Evolutionary conservation across 179 eudicot genomes (phyloP), one percentile per base, ranked within the genome.

Genomic region (Gypsophila paniculata): DNA sequence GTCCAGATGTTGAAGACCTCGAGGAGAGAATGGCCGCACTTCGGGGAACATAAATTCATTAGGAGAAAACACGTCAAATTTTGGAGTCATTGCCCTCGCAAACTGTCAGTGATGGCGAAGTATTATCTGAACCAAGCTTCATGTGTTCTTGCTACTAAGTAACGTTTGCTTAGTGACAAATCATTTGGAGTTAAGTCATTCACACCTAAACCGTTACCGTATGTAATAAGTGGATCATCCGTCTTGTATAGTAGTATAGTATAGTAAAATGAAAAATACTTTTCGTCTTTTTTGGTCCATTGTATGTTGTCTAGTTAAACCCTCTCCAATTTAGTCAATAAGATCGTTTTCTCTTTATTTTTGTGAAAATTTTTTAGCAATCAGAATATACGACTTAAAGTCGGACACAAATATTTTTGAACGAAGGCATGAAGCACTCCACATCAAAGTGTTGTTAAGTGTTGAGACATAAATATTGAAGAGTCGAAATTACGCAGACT

Each of bases 1-100:
- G 98, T 78, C 86, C 94, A 13, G 83, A 81, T 64, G 73, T 87
- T 42, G 86, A 86, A 82, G 96, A 92, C 32, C 86, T 92, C 8
- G 98, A 92, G 82, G 82, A 90, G 81, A 84, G 96, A 83, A 73
- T 92, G 88, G 98, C 94, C 32, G 93, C 98, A 58, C 94, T 92
- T 39, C 81, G 96, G 73, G 86, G 86, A 68, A 77, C 88, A 29
- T 88, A 80, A 86, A 68, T 0, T 29, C 2, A 12, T 38, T 63
- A 8, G 34, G 11, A 11, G 49, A 38, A 60, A 59, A 44, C 29
- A 7, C 21, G 13, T 32, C 52, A 21, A 19, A 1, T 19, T 19
- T 55, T 26, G 6, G 17, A 17, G n/a, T 17, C 14, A 13, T 51
- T 51, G 4, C 54, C 54, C 34, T 8, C 29, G 32, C 32, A 21